phyloP scores from a whole-genome alignment of 2,329 filamentous ascomycete genomes.

The Scedosporium minutisporum region DNA sequence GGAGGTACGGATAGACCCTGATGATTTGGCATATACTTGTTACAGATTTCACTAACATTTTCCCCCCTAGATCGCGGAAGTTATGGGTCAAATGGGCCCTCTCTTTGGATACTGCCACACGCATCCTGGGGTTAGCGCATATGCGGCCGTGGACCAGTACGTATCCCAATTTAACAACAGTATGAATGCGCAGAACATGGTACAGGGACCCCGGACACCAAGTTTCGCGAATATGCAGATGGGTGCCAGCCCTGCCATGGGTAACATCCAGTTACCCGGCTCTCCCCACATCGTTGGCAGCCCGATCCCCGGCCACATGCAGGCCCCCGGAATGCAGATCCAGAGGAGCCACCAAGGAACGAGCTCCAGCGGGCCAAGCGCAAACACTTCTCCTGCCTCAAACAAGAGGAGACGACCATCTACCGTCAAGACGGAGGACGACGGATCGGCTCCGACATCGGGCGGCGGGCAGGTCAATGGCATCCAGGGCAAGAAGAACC shows the following conservation, averaged over 20 bases:
- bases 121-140: conserved; percentile 45
- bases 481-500: conserved; percentile 41
- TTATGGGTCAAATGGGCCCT: conserved; percentile 57
- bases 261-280: conserved; percentile 52
- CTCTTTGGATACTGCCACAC: conserved; percentile 49
- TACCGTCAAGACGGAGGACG: conserved; percentile 48
- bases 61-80: conserved; percentile 46
- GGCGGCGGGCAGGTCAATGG: conserved; percentile 38
- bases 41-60: too few species aligned
- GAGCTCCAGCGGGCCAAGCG: conserved; percentile 55
- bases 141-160: conserved; percentile 51
- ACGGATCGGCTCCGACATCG: conserved; percentile 42
- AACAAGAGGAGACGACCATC: conserved; percentile 51
- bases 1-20: conserved; percentile 36
- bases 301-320: conserved; percentile 52
- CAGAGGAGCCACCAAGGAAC: conserved; percentile 61
- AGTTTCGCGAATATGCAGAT: conserved; percentile 49
- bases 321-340: conserved; percentile 56
- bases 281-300: conserved; percentile 51
- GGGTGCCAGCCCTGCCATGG: conserved; percentile 48
- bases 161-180: conserved; percentile 37
- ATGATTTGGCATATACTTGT: too few species aligned
- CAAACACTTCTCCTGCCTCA: conserved; percentile 55
- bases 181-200: conserved; percentile 29
- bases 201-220: conserved; percentile 41